phyloP scores from a whole-genome alignment of 176 grass and related monocot species.

The Hsuehochloa calcarea region DNA sequence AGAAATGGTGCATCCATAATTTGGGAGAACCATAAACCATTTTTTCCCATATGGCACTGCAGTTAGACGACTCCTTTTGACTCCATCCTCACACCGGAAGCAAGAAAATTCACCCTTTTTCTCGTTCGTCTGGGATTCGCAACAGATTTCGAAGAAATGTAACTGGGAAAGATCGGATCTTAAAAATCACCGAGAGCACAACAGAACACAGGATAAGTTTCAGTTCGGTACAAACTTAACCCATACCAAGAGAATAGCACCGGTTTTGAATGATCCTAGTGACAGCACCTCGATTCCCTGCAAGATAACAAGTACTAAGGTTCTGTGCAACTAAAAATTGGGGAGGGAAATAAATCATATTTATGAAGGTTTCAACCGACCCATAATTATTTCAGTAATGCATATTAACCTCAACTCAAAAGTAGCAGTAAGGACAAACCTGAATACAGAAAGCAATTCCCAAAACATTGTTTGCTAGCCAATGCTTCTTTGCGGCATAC shows the following conservation, averaged over 20 bases:
- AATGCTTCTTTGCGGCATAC: slow-evolving; percentile 88
- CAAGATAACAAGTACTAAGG: slow-evolving; percentile 12
- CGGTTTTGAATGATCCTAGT: slow-evolving; percentile 94
- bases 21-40: neutral
- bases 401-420: slow-evolving; percentile 1
- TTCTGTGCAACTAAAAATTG: neutral
- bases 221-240: neutral
- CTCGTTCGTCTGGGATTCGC: neutral
- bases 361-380: neutral
- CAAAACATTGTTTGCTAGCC: slow-evolving; percentile 91
- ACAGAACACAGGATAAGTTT: neutral
- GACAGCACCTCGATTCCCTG: slow-evolving; percentile 97
- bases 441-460: slow-evolving; percentile 96
- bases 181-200: neutral
- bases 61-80: neutral
- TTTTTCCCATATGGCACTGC: neutral
- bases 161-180: neutral
- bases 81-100: neutral
- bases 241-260: slow-evolving; percentile 93
- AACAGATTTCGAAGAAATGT: no score
- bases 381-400: neutral
- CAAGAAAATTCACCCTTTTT: neutral
- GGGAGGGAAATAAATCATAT: neutral
- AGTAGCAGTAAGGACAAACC: slow-evolving; percentile 41
- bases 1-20: neutral